Percentiles rank a stretch among this genome's conserved stretches.
Evolutionary conservation across 176 grass and related monocot genomes (phyloP).

Genomic region (Carex littledalei): DNA sequence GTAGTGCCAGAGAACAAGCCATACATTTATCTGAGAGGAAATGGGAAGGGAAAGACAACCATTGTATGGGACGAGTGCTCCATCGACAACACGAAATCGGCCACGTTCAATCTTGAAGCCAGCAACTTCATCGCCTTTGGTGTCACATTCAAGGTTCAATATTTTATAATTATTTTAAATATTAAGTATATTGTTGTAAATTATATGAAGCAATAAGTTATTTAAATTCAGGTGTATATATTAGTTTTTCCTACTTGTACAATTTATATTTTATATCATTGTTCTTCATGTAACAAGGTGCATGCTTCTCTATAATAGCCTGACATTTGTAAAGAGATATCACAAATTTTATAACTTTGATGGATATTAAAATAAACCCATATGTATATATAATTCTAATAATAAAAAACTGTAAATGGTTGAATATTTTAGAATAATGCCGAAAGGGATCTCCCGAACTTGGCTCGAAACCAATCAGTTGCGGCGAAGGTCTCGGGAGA

Average conservation of each 20-base stretch:
- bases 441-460: slow-evolving; percentile 1
- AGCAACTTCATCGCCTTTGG: slow-evolving; percentile 72
- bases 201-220: too few species aligned
- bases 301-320: neutral
- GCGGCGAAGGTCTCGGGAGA: slow-evolving; percentile 63
- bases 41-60: slow-evolving; percentile 66
- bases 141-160: slow-evolving; percentile 64
- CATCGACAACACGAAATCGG: slow-evolving; percentile 44
- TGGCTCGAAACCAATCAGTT: slow-evolving; percentile 36
- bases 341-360: neutral
- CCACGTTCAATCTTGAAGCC: slow-evolving; percentile 50
- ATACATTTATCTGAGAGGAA: slow-evolving; percentile 76
- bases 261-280: neutral
- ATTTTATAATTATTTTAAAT: too few species aligned
- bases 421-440: slow-evolving; percentile 13
- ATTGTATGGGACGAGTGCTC: slow-evolving; percentile 55
- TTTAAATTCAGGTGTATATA: neutral
- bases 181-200: too few species aligned
- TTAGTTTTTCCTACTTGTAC: neutral
- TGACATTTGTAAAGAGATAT: neutral
- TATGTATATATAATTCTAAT: neutral
- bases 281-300: neutral
- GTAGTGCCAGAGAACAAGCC: slow-evolving; percentile 59
- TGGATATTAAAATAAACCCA: neutral
- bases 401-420: neutral